Evolutionary conservation across 2,329 filamentous ascomycete species (phyloP), one percentile per base, ranked within the genome.

Genomic region (Alternaria novae-zelandiae): DNA sequence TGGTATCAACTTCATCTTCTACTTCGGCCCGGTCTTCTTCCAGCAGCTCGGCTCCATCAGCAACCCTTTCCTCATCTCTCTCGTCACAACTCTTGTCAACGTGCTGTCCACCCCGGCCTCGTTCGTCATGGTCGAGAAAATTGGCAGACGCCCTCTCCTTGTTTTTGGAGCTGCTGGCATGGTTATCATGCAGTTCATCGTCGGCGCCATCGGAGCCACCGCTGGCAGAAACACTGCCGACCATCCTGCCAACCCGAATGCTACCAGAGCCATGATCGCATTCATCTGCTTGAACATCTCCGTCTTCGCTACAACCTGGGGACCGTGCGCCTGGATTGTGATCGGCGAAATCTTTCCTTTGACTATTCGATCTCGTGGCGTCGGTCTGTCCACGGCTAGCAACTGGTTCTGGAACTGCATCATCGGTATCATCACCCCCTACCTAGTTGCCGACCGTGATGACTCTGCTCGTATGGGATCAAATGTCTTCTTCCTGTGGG

Each of bases 251-350:
- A 74, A 79, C 66, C 71, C 71, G 2, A 54, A 65, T 53, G 75
- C 76, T 20, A 73, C 70, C 62, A 66, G 63, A 46, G 77, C 76
- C 44, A 83, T 94, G 88, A 93, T 97, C 70, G 89, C 92, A 54
- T 96, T 97, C 84, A 96, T 97, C 78, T 91, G 90, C 83, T 90
- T 97, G 84, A 95, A 94, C 86, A 94, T 97, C 85, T 92, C 92
- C 86, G 94, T 91, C 84, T 97, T 97, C 79, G 93, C 93, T 64
- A 90, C 87, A 65, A 97, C 93, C 70, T 97, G 93, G 93, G 93
- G 93, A 63, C 92, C 93, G 13, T 90, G 85, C 69, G 86, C 86
- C 57, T 89, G 86, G 87, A 84, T 86, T 66, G 87, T 97, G 73
- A 94, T 96, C 76, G 93, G 93, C 77, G 94, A 97, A 84, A 91